A percentile compares a stretch with the other conserved stretches of the same genome.
Conservation (phyloP, 495 filamentous ascomycete genomes). For the Trichoderma virens region DNA sequence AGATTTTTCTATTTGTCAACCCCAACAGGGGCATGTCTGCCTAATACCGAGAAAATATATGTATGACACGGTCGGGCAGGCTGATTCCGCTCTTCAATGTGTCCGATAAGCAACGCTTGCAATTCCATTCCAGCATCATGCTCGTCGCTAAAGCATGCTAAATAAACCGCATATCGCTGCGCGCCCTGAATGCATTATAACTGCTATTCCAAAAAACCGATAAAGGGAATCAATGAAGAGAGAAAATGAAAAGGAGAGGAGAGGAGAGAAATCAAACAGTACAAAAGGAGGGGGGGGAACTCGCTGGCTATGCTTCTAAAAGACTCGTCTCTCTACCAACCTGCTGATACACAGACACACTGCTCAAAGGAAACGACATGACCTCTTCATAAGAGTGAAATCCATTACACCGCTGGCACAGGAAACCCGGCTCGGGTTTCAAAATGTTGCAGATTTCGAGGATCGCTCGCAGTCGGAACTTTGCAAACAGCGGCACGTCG, state of each 20-base stretch:
- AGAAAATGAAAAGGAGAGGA: not conserved
- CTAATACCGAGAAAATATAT: too few species aligned
- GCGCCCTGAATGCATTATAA: not conserved
- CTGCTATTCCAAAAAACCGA: not conserved
- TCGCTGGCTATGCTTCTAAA: not conserved
- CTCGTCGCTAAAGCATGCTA: too few species aligned
- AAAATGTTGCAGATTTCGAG: not conserved
- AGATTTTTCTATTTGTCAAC: too few species aligned
- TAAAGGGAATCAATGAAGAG: not conserved
- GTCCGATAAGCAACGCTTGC: too few species aligned
- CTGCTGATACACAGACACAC: not conserved
- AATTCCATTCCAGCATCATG: too few species aligned
- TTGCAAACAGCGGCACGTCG: slow-evolving; percentile 2
- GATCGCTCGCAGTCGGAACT: not conserved
- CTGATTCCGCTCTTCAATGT: too few species aligned
- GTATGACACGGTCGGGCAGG: too few species aligned
- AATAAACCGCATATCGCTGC: not conserved
- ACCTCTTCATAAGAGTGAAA: not conserved
- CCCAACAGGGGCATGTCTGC: too few species aligned
- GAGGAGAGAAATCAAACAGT: not conserved
- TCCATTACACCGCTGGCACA: slow-evolving; percentile 1
- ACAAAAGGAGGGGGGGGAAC: not conserved
- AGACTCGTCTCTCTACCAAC: not conserved
- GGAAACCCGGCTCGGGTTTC: not conserved
- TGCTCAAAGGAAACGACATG: not conserved